Conservation (phyloP, 257 asterid genomes). For the Anisodus acutangulus region DNA sequence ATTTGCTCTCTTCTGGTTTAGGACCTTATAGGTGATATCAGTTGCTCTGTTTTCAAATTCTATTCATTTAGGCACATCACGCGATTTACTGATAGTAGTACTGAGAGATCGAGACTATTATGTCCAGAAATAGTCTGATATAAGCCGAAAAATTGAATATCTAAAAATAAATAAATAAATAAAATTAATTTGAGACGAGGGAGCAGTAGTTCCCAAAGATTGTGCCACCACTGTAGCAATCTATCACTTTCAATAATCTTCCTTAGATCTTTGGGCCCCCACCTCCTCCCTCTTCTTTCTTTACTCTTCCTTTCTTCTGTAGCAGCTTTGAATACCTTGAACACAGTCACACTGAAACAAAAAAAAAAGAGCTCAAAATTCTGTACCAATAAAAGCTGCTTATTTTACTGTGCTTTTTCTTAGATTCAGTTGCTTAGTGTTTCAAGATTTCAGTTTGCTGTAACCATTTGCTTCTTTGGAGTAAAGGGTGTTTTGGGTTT, state of each 20-base stretch:
- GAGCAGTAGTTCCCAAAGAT: neutral
- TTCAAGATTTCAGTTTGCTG: slow-evolving; percentile 51
- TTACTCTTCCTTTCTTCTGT: slow-evolving; percentile 9
- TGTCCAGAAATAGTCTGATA: too few species aligned
- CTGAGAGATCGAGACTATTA: too few species aligned
- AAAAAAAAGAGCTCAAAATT: neutral
- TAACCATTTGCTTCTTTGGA: slow-evolving; percentile 31
- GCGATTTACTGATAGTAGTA: too few species aligned
- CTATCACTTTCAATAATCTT: slow-evolving; percentile 31
- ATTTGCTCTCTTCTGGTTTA: too few species aligned
- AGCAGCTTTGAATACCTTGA: slow-evolving; percentile 18
- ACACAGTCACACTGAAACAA: slow-evolving; percentile 13
- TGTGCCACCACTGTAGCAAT: slow-evolving; percentile 6
- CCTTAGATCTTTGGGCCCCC: slow-evolving; percentile 32
- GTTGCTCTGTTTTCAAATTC: too few species aligned
- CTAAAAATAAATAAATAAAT: too few species aligned
- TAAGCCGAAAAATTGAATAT: too few species aligned
- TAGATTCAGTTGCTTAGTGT: slow-evolving; percentile 12
- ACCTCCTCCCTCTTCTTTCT: neutral
- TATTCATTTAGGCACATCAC: too few species aligned
- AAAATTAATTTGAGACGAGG: too few species aligned
- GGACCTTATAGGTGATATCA: too few species aligned
- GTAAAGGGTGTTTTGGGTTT: slow-evolving; percentile 26
- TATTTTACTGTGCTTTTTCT: slow-evolving; percentile 42
- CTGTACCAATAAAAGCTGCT: slow-evolving; percentile 54